Evolutionary conservation across 345 rosid genomes (phyloP).

Genomic region (Pistacia integerrima): DNA sequence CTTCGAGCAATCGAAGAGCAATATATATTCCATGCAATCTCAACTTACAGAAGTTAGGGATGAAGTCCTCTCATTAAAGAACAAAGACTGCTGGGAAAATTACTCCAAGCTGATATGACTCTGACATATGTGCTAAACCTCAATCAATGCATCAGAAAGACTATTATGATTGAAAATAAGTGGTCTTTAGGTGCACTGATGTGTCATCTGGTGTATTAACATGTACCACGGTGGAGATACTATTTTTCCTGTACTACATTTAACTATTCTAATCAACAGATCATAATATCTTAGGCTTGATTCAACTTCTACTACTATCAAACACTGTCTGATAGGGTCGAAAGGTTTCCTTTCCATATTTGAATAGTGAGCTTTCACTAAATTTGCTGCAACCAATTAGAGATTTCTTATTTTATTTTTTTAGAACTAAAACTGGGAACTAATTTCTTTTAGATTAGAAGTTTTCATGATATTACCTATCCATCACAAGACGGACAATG

Average conservation of each 20-base stretch:
- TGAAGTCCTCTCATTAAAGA: background rate
- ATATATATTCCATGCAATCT: background rate
- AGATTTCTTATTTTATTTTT: no score
- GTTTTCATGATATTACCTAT: conserved; percentile 59
- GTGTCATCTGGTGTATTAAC: background rate
- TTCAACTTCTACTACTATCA: background rate
- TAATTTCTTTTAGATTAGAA: background rate
- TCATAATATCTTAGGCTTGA: background rate
- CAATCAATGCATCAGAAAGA: background rate
- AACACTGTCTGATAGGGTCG: background rate
- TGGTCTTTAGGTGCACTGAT: background rate
- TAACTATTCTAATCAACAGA: background rate
- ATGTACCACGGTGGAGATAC: background rate
- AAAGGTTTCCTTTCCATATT: background rate
- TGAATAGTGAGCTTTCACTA: background rate
- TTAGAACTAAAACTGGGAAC: background rate
- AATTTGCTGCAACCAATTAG: background rate
- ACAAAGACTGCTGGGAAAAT: background rate
- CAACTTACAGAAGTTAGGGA: background rate
- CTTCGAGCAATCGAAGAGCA: background rate
- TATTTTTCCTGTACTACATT: background rate
- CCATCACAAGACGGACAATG: conserved; percentile 99
- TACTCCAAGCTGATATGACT: background rate
- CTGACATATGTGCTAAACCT: background rate
- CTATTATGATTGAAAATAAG: background rate